phyloP scores from a whole-genome alignment of 2,329 filamentous ascomycete genomes.

The Neonectria coccinea region DNA sequence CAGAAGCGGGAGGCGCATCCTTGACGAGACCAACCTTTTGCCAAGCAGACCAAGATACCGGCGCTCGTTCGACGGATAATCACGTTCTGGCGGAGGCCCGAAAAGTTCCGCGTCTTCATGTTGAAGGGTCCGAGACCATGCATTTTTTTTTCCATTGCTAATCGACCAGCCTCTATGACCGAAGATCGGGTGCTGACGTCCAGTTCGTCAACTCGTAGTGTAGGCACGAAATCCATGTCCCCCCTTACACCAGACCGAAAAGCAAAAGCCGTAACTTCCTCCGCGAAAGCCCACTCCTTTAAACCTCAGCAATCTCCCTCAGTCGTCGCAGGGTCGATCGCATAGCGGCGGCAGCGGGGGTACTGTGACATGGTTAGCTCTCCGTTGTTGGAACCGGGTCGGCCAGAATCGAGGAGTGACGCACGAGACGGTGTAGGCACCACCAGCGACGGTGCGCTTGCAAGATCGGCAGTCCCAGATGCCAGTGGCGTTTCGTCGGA shows the following conservation, averaged over 20 bases:
- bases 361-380: constrained; percentile 66
- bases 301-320: constrained; percentile 97
- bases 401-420: constrained; percentile 57
- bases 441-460: constrained; percentile 80
- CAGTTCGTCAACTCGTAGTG: constrained; percentile 57
- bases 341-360: constrained; percentile 92
- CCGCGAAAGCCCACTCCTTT: constrained; percentile 57
- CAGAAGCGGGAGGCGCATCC: neutral
- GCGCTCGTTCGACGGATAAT: constrained; percentile 28
- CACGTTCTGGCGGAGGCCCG: constrained; percentile 17
- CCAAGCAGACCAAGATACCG: constrained; percentile 9
- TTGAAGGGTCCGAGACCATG: constrained; percentile 51
- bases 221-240: constrained; percentile 59
- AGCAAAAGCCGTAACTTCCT: constrained; percentile 56
- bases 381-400: constrained; percentile 14
- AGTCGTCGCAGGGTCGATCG: constrained; percentile 96
- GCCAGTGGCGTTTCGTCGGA: constrained; percentile 90
- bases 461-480: constrained; percentile 98
- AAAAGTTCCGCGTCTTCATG: constrained; percentile 26
- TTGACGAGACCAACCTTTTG: neutral
- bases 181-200: constrained; percentile 56
- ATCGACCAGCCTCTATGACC: constrained; percentile 57
- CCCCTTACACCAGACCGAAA: constrained; percentile 61
- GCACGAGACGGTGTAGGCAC: constrained; percentile 97
- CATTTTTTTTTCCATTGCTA: constrained; percentile 57